Conservation (phyloP, 805 yeast species). For the Candida cerambycidarum region DNA sequence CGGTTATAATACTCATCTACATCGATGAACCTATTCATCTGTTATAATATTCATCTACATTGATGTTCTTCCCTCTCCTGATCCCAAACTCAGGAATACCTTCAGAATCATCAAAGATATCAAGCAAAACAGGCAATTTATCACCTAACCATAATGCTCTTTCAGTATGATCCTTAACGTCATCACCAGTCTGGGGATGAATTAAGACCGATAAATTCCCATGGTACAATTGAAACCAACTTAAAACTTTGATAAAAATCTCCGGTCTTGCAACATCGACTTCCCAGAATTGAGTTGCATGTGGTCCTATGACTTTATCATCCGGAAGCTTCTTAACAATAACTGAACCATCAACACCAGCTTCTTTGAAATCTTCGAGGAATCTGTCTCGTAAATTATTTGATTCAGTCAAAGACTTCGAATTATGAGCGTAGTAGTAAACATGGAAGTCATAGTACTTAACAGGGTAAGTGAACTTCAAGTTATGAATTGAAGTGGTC, state of each 20-base stretch:
- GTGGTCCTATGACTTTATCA: constrained; percentile 32
- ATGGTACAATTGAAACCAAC: constrained; percentile 33
- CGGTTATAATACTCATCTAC: constrained; percentile 16
- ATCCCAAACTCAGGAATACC: constrained; percentile 30
- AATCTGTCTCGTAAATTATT: constrained; percentile 20
- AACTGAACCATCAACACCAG: constrained; percentile 25
- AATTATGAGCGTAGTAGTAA: constrained; percentile 25
- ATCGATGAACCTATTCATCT: neutral
- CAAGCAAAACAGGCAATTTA: constrained; percentile 19
- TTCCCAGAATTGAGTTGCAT: constrained; percentile 33
- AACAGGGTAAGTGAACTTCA: constrained; percentile 24
- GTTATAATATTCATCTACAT: constrained; percentile 16
- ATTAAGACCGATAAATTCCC: constrained; percentile 31
- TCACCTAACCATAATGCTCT: constrained; percentile 33
- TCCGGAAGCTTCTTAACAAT: constrained; percentile 28
- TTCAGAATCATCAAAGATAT: constrained; percentile 6
- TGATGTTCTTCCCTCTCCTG: constrained; percentile 17
- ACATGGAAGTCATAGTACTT: constrained; percentile 35
- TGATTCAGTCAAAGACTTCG: constrained; percentile 21
- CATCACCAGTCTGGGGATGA: constrained; percentile 35
- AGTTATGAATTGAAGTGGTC: constrained; percentile 20
- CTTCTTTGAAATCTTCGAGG: constrained; percentile 24
- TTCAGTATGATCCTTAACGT: constrained; percentile 25
- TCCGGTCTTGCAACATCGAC: constrained; percentile 33
- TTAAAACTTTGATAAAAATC: constrained; percentile 24